Evolutionary conservation across 164 flowering plant species (phyloP), one percentile per base, ranked within the genome.

Genomic region (Umbellularia californica): DNA sequence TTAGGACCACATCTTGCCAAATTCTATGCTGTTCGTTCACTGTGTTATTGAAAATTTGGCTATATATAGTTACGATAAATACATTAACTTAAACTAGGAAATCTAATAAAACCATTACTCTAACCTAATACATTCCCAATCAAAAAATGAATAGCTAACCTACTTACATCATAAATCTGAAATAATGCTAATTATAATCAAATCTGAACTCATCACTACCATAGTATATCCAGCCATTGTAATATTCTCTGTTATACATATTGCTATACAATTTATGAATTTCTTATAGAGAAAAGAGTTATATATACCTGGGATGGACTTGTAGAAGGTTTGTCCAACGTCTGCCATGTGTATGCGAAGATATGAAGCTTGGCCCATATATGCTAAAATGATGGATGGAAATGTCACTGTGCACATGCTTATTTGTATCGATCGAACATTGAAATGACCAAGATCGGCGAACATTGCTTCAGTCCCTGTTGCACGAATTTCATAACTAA

Each of bases 401-500:
- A 64, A 75, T 20, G 58, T 41, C 12, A 80, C 19, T 1, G 70
- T 6, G 22, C 80, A 80, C 69, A 69, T 70, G 58, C 83, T 81
- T 28, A 81, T 72, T 25, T 75, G 80, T 17, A 81, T 72, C 1
- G 77, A 78, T 22, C 58, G 69, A 5, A 80, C 76, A 0, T 11
- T 70, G 75, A 74, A 80, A 64, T 77, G 78, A 1, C 80, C 76
- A 27, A 78, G 52, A 66, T 78, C 78, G 17, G 76, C 78, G 33
- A 81, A 78, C 60, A 78, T 2, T 0, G 76, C 78, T 69, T 80
- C 75, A 28, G 78, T 55, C 5, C 78, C 81, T 69, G 62, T 33
- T n/a, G 27, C 35, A 71, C 30, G 22, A 52, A 52, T 65, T 41
- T 9, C 10, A 41, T 41, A 41, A 41, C 47, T 9, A 41, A 41